Evolutionary conservation across 2,329 filamentous ascomycete genomes (phyloP).

Genomic region (Ilyonectria sp.): DNA sequence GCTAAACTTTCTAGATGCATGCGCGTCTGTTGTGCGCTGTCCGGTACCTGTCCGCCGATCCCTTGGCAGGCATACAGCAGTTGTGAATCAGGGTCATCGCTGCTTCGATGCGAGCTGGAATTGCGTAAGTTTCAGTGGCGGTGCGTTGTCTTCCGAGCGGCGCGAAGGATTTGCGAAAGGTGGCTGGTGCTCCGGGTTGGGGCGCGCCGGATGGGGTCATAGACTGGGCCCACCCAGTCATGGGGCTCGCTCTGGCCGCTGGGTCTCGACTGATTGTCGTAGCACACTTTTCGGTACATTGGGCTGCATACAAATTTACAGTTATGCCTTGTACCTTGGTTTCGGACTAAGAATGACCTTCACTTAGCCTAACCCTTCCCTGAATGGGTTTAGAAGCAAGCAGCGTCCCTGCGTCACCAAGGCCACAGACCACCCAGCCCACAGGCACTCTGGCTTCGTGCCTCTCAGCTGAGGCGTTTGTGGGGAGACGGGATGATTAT

Average conservation of each 20-base stretch:
- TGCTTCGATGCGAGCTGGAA: constrained; percentile 9
- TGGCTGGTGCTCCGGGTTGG: constrained; percentile 27
- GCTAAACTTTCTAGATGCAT: not conserved
- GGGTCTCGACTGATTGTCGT: constrained; percentile 8
- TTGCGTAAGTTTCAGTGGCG: constrained; percentile 32
- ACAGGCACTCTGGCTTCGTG: not conserved
- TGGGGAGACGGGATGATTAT: not conserved
- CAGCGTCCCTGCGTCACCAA: not conserved
- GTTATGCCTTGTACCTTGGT: not conserved
- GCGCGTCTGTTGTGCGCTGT: not conserved
- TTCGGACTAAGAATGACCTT: not conserved
- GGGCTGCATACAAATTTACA: not conserved
- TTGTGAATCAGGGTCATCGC: not conserved
- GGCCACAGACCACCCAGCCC: not conserved
- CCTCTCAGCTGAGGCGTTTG: not conserved
- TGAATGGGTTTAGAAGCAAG: not conserved
- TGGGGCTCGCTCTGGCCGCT: constrained; percentile 9
- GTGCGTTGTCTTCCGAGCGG: constrained; percentile 12
- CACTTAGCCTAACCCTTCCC: not conserved
- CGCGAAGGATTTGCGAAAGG: constrained; percentile 20
- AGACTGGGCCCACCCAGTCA: constrained; percentile 10
- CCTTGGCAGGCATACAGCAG: constrained; percentile 1
- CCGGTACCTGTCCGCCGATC: not conserved
- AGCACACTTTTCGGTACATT: not conserved
- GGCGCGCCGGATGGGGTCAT: not conserved